Conservation (phyloP, 1,284 basidiomycete species). For the Quambalaria eucalypti region DNA sequence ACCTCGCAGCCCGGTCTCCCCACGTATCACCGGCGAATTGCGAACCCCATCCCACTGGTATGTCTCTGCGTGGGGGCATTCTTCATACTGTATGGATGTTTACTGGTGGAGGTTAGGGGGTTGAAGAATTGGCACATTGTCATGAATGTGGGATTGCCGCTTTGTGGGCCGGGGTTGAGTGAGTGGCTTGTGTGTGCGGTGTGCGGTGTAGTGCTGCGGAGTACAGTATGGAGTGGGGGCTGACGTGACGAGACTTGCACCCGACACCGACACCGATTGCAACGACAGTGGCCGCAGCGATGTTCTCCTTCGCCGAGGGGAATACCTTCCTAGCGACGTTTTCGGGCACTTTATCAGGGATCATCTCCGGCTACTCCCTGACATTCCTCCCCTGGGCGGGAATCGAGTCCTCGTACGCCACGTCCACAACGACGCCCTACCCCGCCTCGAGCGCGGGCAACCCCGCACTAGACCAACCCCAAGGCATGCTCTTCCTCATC, state of each 20-base stretch:
- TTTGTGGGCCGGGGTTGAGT: slow-evolving; percentile 30
- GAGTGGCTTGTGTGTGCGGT: too few species aligned
- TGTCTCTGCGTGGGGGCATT: slow-evolving; percentile 22
- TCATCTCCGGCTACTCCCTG: slow-evolving; percentile 15
- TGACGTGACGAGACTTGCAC: too few species aligned
- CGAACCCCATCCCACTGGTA: slow-evolving; percentile 27
- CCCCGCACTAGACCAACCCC: slow-evolving; percentile 14
- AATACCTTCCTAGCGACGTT: slow-evolving; percentile 25
- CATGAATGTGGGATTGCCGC: slow-evolving; percentile 17
- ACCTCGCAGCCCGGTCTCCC: slow-evolving; percentile 18
- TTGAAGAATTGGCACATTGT: slow-evolving; percentile 2
- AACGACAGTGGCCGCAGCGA: slow-evolving; percentile 16
- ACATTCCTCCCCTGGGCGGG: slow-evolving; percentile 34
- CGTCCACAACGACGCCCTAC: slow-evolving; percentile 1
- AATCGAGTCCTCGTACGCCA: slow-evolving; percentile 20
- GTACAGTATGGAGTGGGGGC: too few species aligned
- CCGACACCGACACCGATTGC: too few species aligned
- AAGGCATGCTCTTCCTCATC: slow-evolving; percentile 17
- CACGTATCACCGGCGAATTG: slow-evolving; percentile 29
- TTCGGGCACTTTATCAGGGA: slow-evolving; percentile 15
- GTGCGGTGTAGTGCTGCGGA: too few species aligned
- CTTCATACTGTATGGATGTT: slow-evolving; percentile 15
- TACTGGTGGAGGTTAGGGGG: slow-evolving; percentile 8
- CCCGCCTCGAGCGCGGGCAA: slow-evolving; percentile 6
- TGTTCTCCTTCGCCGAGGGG: slow-evolving; percentile 27